Evolutionary conservation across 2,329 filamentous ascomycete genomes (phyloP).

Genomic region (Nemania sp.): DNA sequence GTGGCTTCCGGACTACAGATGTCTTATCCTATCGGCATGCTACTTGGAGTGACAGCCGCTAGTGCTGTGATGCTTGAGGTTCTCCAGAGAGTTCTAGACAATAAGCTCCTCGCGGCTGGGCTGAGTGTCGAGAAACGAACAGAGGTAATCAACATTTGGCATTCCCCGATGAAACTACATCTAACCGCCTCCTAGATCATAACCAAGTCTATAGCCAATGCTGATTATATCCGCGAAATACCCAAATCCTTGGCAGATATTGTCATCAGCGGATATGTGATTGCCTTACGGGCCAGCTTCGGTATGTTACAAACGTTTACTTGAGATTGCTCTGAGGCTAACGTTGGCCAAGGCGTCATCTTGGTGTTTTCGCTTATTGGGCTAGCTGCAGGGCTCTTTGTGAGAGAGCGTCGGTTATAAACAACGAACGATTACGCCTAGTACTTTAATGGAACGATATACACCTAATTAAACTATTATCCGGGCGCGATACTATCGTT

Average conservation of each 20-base stretch:
- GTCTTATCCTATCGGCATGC: constrained; percentile 46
- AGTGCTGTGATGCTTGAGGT: constrained; percentile 36
- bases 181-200: constrained; percentile 41
- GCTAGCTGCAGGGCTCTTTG: constrained; percentile 15
- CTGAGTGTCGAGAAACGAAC: constrained; percentile 28
- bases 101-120: constrained; percentile 33
- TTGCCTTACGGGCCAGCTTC: constrained; percentile 22
- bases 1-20: constrained; percentile 54
- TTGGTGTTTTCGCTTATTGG: constrained; percentile 20
- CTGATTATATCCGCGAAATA: constrained; percentile 43
- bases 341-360: constrained; percentile 10
- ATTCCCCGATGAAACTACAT: neutral
- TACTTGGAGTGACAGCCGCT: constrained; percentile 35
- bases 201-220: constrained; percentile 44
- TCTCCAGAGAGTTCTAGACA: constrained; percentile 37
- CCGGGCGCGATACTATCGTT: no score
- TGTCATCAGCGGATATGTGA: constrained; percentile 24
- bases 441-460: no score
- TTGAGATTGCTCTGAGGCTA: neutral
- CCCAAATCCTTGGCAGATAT: constrained; percentile 6
- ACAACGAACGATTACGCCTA: neutral
- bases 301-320: constrained; percentile 7
- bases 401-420: constrained; percentile 20
- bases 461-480: no score
- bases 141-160: constrained; percentile 23